Evolutionary conservation across 2,329 filamentous ascomycete genomes (phyloP), one percentile per base, ranked within the genome.

Genomic region (Rutstroemia sp.): DNA sequence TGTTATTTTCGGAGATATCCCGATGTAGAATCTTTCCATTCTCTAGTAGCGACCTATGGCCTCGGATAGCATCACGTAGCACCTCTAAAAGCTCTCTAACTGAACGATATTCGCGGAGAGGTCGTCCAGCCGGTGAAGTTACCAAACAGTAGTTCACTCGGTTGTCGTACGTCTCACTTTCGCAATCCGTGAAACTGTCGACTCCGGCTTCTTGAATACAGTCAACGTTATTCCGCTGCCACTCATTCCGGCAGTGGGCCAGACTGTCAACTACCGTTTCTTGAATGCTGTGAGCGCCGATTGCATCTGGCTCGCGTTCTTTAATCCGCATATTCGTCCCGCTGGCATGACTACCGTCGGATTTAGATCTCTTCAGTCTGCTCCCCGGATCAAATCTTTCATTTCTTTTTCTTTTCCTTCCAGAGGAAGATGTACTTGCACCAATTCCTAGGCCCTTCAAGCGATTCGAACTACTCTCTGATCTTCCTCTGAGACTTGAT

Each of bases 1-100:
- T 70, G 49, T 73, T 74, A n/a, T 67, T 65, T 1, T 67, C 60
- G 0, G 69, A 74, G 14, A 75, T 68, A 39, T 74, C 69, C 34
- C 62, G 62, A 57, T 75, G 68, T 8, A 74, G 66, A 52, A 74
- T 72, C 49, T 49, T 63, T 10, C 67, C 66, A 5, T 68, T 54
- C 0, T 63, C 12, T 30, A 70, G 69, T 0, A 75, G 62, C 16
- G 67, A 71, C n/a, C 57, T 63, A 52, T 74, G 68, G n/a, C 64
- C 71, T 49, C 34, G 27, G 34, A 60, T 58, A 46, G 53, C 46
- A 58, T 60, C 34, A 16, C 70, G 51, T 67, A 14, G 67, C 57
- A 65, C 66, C 49, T 66, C 58, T 3, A 76, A 63, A 14, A 76
- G 61, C 58, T 75, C 70, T 49, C 14, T 47, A 9, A 67, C 54